Evolutionary conservation across 2,329 filamentous ascomycete genomes (phyloP).

Genomic region (Fusarium austroafricanum): DNA sequence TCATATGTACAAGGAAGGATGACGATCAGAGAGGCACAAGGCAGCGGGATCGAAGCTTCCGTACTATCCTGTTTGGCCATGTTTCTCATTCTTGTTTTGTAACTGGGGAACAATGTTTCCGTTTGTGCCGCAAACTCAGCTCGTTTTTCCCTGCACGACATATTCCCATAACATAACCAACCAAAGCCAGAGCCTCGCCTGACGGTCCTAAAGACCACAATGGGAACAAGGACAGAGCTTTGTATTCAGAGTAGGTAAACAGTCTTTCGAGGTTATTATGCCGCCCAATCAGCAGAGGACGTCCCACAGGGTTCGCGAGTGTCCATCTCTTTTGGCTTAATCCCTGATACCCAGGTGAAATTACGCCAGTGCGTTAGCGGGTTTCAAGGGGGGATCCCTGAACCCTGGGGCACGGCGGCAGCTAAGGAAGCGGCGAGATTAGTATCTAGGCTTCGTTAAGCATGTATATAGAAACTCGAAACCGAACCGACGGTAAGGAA

Average conservation of each 20-base stretch:
- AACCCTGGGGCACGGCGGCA: constrained; percentile 40
- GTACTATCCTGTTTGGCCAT: constrained; percentile 8
- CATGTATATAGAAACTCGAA: constrained; percentile 14
- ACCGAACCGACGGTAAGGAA: constrained; percentile 29
- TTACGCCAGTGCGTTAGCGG: constrained; percentile 61
- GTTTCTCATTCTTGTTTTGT: constrained; percentile 25
- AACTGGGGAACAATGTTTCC: constrained; percentile 38
- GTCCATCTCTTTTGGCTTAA: constrained; percentile 40
- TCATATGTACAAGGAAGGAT: neutral
- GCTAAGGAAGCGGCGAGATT: constrained; percentile 41
- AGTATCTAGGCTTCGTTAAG: constrained; percentile 7
- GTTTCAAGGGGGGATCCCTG: constrained; percentile 64
- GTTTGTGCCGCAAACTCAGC: constrained; percentile 25
- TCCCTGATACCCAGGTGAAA: constrained; percentile 62
- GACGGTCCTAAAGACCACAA: constrained; percentile 10
- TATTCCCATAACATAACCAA: constrained; percentile 12
- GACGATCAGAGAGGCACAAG: constrained; percentile 20
- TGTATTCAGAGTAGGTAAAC: constrained; percentile 18
- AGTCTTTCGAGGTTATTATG: constrained; percentile 19
- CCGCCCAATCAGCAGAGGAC: constrained; percentile 28
- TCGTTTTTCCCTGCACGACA: constrained; percentile 23
- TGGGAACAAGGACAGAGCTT: constrained; percentile 5
- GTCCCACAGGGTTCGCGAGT: constrained; percentile 21
- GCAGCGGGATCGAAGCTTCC: constrained; percentile 18
- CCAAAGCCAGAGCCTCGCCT: neutral